Base-by-base conservation (phyloP, 1,284 basidiomycete species). In the Athelia psychrophila region DNA sequence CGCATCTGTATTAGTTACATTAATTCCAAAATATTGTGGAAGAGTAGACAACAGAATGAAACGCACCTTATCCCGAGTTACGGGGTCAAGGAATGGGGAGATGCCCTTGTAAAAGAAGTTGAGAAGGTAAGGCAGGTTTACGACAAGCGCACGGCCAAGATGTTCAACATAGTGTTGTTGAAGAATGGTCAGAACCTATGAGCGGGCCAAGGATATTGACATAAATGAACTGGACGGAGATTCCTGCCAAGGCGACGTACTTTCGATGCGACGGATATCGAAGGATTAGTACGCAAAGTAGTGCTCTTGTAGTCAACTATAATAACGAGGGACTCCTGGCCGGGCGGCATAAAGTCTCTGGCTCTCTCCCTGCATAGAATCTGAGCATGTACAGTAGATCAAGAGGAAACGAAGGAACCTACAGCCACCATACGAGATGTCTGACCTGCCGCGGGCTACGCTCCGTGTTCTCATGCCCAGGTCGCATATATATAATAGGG, bases 141-240 rank as follows among this genome's bases (percentile, higher is more conserved):
- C 83, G 35, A 95, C 86, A 36, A 95, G 76, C 13, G 91, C 93
- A 18, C 91, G 80, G 19, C 93, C 94, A 25, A 96, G 80, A 3
- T 91, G 88, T 71, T 95, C 93, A 30, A 90, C 88, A 62, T 97
- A 97, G 68, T 96, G 93, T 58, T 93, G 84, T 68, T 96, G 94
- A 35, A 97, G 76, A 58, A 97, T 94, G 54, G 81, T 76, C 20
- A 95, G 76, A 2, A 91, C 84, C 78, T 83, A 9, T 16, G n/a
- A 30, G 6, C 27, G 27, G 27, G 5, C 27, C 6, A 58, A 47
- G 8, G 44, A 44, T 15, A 36, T 49, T 25, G 13, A 48, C 35
- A 22, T 27, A 38, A n/a, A 33, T 57, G n/a, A 48, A 44, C 32
- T 23, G 13, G 19, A 23, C 20, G 5, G n/a, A n/a, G n/a, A n/a